Evolutionary conservation across 805 yeast species (phyloP), one percentile per base, ranked within the genome.

Genomic region (Nakazawaea sp.): DNA sequence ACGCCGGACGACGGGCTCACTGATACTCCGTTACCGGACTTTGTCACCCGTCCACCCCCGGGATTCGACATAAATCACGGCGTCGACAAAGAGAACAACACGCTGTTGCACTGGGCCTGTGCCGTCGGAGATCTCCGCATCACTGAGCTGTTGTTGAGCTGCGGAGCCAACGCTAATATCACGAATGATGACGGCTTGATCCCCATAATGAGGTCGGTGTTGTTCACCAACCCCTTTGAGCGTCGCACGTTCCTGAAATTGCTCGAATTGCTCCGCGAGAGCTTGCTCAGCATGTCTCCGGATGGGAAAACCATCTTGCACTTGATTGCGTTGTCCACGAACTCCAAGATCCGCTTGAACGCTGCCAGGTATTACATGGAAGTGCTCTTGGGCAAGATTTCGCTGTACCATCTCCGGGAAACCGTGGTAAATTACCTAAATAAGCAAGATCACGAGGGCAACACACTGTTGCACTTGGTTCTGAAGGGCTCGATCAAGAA

Each of bases 71-170:
- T 84, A 43, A 72, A 80, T 62, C 85, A 82, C 36, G 78, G 87
- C 4, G 85, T 92, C 18, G 98, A 92, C 55, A 89, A 85, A 41
- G 97, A 92, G 52, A 94, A 96, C 1, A 94, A 92, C 53, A 84
- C 96, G 0, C 82, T 95, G 2, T 78, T 92, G 47, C 98, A 92
- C 59, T 92, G 97, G 97, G 95, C 97, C 0, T 87, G 97, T 43
- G 83, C 97, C 1, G 87, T 92, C 74, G 98, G 97, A 3, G 85
- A 81, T 53, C 59, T 81, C 24, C 72, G 71, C 32, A 78, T 89
- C 59, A 78, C 86, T 39, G 92, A 82, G 46, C 72, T 88, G 11
- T 66, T 92, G 29, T 60, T 86, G 21, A 67, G 77, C 20, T 75
- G 81, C 27, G 95, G 96, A 4, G 92, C 95, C 2, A 73, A 79